These are phyloP conservation scores for Juglanconis juglandina DNA, from an alignment of 2,329 filamentous ascomycete genomes.

Conservation along the genomic window DNA sequence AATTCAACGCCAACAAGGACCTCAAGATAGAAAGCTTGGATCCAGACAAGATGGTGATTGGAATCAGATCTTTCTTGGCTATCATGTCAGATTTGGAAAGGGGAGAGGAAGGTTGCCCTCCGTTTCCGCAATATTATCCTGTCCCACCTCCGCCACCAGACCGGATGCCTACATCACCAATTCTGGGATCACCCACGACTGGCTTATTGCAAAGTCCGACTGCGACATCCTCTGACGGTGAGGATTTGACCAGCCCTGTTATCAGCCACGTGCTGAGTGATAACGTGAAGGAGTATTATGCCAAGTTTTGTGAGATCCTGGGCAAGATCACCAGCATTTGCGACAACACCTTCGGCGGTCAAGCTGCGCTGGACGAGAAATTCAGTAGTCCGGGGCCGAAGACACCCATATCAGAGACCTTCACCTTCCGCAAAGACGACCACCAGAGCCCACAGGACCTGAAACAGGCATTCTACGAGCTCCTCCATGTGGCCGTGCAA, in stretches of 20 bases:
- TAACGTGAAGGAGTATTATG: conserved; percentile 77
- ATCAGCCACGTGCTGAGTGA: conserved; percentile 65
- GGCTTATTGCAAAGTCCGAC: conserved; percentile 25
- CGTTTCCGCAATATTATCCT: conserved; percentile 72
- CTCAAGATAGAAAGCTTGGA: conserved; percentile 88
- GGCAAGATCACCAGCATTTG: conserved; percentile 95
- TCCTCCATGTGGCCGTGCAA: conserved; percentile 92
- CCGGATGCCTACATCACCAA: conserved; percentile 47
- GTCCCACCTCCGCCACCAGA: conserved; percentile 36
- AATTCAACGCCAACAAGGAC: conserved; percentile 74
- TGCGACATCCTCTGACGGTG: conserved; percentile 43
- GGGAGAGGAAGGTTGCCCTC: conserved; percentile 70
- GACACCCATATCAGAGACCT: conserved; percentile 90
- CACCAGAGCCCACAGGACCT: conserved; percentile 69
- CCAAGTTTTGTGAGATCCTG: conserved; percentile 88
- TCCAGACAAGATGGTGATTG: conserved; percentile 95
- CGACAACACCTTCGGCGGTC: conserved; percentile 94
- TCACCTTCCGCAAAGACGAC: conserved; percentile 87
- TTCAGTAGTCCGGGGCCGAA: conserved; percentile 85
- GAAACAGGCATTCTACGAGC: conserved; percentile 91
- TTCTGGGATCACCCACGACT: conserved; percentile 37
- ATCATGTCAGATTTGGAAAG: conserved; percentile 93
- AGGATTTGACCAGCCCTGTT: conserved; percentile 65
- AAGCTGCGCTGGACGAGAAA: conserved; percentile 92
- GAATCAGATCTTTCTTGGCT: conserved; percentile 87